Conservation (phyloP, 495 filamentous ascomycete genomes). For the Lasiosphaeria miniovina region DNA sequence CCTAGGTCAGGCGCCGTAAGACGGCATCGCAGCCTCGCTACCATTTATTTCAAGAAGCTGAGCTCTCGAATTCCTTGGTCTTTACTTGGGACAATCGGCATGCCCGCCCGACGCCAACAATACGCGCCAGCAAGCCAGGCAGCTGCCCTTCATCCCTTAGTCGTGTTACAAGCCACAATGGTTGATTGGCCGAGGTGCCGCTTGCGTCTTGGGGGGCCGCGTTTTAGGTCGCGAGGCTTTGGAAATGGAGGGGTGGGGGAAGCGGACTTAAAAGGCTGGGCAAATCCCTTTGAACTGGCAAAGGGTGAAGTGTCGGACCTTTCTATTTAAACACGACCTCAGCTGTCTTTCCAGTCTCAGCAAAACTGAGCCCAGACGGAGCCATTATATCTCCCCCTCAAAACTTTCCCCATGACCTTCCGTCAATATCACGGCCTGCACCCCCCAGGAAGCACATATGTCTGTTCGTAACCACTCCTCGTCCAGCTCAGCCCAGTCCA, state of each 20-base stretch:
- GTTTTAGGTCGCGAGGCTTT: conserved; percentile 2
- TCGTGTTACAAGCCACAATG: too few relatives aligned
- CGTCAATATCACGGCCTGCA: not conserved
- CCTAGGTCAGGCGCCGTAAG: too few relatives aligned
- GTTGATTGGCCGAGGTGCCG: not conserved
- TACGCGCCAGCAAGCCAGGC: too few relatives aligned
- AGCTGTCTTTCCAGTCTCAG: not conserved
- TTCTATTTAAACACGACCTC: too few relatives aligned
- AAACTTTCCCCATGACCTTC: not conserved
- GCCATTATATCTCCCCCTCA: not conserved
- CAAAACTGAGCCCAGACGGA: not conserved
- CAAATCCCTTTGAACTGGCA: not conserved
- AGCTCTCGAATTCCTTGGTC: too few relatives aligned
- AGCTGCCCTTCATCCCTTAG: too few relatives aligned
- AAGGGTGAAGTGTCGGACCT: too few relatives aligned
- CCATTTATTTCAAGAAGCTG: too few relatives aligned
- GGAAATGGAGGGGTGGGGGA: not conserved
- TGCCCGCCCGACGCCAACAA: too few relatives aligned
- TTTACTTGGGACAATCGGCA: too few relatives aligned
- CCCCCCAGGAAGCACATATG: not conserved
- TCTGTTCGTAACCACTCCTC: not conserved
- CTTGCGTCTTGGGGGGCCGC: not conserved
- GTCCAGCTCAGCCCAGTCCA: not conserved
- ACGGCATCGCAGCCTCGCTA: too few relatives aligned
- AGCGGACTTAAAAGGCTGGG: not conserved